Evolutionary conservation across 805 yeast genomes (phyloP).

Genomic region (Teunomyces gatunensis): DNA sequence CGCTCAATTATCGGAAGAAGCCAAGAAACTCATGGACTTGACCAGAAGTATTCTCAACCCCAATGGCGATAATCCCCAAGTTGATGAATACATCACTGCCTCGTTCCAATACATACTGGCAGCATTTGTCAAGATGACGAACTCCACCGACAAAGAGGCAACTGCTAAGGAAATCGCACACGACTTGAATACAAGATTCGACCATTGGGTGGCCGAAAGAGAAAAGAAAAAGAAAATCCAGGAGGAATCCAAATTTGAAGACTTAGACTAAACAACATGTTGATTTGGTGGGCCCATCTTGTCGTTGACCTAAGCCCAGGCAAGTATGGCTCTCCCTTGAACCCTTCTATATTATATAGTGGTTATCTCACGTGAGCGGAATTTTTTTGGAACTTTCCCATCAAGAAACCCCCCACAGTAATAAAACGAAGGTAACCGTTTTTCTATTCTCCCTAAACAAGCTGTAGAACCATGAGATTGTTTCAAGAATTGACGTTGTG

Average conservation of each 20-base stretch:
- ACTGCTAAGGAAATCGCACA: constrained; percentile 35
- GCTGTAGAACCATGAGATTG: background rate
- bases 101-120: constrained; percentile 26
- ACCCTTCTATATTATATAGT: background rate
- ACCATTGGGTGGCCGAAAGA: constrained; percentile 24
- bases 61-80: constrained; percentile 24
- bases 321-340: too few species aligned
- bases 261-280: background rate
- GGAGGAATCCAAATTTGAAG: constrained; percentile 6
- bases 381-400: background rate
- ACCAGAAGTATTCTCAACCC: constrained; percentile 24
- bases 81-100: constrained; percentile 25
- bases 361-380: constrained; percentile 1
- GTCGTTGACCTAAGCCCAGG: too few species aligned
- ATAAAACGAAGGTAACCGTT: background rate
- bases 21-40: constrained; percentile 11
- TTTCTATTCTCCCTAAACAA: background rate
- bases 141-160: constrained; percentile 29
- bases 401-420: background rate
- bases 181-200: constrained; percentile 27
- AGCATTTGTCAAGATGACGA: constrained; percentile 27
- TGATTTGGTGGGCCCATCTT: too few species aligned
- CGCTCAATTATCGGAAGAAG: constrained; percentile 7
- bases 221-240: constrained; percentile 9
- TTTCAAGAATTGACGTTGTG: background rate